Evolutionary conservation across 2,329 filamentous ascomycete genomes (phyloP), one percentile per base, ranked within the genome.

Genomic region (Alternaria sp.): DNA sequence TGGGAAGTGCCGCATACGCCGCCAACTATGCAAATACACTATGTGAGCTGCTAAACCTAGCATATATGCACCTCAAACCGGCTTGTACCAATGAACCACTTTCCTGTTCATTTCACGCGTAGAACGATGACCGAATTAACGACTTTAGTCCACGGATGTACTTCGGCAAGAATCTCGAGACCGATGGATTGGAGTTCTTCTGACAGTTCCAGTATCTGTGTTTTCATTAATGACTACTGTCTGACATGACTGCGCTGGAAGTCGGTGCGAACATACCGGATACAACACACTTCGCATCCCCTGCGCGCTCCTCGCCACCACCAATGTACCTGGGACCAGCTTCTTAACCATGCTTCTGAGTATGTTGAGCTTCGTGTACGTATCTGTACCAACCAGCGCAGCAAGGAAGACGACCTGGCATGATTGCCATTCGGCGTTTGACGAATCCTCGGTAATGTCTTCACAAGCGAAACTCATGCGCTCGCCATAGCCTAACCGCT

Each of bases 331-430:
- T 0, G 73, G 69, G 32, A 65, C 76, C 81, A 86, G 81, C 45
- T 76, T 77, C 21, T 47, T 59, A 3, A 77, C 79, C 3, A 86
- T 66, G 1, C 67, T 68, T 7, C 66, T 57, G 2, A 86, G 54
- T 21, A 86, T 80, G 0, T 44, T 59, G 32, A 83, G 72, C 68
- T 87, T 87, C 1, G 81, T 73, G 0, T 55, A 36, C n/a, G 81
- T 79, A 1, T 78, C 76, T 11, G 73, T 71, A 0, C 85, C 85
- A 0, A 86, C 85, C 0, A 87, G 71, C 1, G 84, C 84, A 3
- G 85, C 85, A 5, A 87, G 69, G 66, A 83, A 86, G 0, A 87
- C 82, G 0, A 86, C 81, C 52, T 86, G 81, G 47, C 80, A 83
- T 0, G 62, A 59, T 0, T 55, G 59, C 62, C 84, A 77, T 15